phyloP scores from a whole-genome alignment of 2,329 filamentous ascomycete species.

The Fusarium sp. region DNA sequence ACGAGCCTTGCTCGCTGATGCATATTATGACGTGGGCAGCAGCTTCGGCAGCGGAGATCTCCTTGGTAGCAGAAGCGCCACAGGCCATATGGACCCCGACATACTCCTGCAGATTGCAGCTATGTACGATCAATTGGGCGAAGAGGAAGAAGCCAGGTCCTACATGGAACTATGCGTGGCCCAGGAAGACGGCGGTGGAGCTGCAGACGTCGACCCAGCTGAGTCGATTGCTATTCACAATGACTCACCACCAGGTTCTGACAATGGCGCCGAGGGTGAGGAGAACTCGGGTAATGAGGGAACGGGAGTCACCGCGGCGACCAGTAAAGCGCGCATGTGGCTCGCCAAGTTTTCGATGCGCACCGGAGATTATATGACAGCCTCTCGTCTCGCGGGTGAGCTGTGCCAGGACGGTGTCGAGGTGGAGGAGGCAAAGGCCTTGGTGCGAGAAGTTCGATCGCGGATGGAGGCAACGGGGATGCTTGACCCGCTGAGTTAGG shows the following conservation, averaged over 20 bases:
- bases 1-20: slow-evolving; percentile 88
- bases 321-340: slow-evolving; percentile 94
- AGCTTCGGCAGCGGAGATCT: slow-evolving; percentile 65
- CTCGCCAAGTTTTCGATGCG: slow-evolving; percentile 86
- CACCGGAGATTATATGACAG: slow-evolving; percentile 80
- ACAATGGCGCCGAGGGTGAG: slow-evolving; percentile 56
- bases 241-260: slow-evolving; percentile 63
- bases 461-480: slow-evolving; percentile 72
- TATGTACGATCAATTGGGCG: slow-evolving; percentile 86
- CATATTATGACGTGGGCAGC: slow-evolving; percentile 81
- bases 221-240: slow-evolving; percentile 70
- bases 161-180: slow-evolving; percentile 98
- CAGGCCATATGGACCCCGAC: slow-evolving; percentile 85
- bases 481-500: slow-evolving; percentile 48
- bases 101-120: slow-evolving; percentile 90
- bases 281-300: slow-evolving; percentile 63
- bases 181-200: slow-evolving; percentile 83
- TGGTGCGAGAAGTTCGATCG: slow-evolving; percentile 88
- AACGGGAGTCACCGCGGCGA: slow-evolving; percentile 90
- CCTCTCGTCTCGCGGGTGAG: slow-evolving; percentile 87
- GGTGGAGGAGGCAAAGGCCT: slow-evolving; percentile 95
- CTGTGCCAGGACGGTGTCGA: slow-evolving; percentile 96
- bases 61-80: slow-evolving; percentile 65
- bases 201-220: slow-evolving; percentile 58
- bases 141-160: slow-evolving; percentile 84